These are phyloP conservation scores for Lentinus polychrous DNA, from an alignment of 1,284 basidiomycete genomes.

Conservation along the genomic window DNA sequence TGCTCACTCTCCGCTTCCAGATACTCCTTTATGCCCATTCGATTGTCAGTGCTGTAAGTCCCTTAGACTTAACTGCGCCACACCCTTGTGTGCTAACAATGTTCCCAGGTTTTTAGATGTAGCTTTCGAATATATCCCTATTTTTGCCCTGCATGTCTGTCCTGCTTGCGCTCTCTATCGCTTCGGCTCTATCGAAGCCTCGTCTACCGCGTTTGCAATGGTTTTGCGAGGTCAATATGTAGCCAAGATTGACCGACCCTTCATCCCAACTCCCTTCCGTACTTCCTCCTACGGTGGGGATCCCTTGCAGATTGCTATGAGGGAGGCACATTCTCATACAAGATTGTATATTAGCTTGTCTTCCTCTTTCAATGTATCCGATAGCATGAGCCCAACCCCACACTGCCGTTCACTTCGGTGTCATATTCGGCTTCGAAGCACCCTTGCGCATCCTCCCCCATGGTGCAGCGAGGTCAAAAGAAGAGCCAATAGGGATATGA, in stretches of 20 bases:
- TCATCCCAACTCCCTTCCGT: not conserved
- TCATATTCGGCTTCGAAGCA: conserved; percentile 65
- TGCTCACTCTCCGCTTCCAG: conserved; percentile 16
- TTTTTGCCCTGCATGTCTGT: not conserved
- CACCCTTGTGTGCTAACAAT: not conserved
- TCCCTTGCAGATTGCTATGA: too few relatives aligned
- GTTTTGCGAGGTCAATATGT: conserved; percentile 20
- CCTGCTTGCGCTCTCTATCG: not conserved
- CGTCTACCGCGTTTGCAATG: conserved; percentile 25
- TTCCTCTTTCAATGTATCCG: too few relatives aligned
- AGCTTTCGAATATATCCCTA: not conserved
- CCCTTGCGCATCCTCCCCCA: conserved; percentile 39
- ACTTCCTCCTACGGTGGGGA: too few relatives aligned
- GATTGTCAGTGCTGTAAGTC: conserved; percentile 29
- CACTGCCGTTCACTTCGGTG: too few relatives aligned
- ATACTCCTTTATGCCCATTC: conserved; percentile 28
- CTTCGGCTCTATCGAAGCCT: conserved; percentile 63
- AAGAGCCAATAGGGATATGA: not conserved
- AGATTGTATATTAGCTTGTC: too few relatives aligned
- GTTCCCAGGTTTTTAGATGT: conserved; percentile 41
- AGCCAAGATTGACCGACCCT: conserved; percentile 38
- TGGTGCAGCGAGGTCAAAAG: conserved; percentile 19
- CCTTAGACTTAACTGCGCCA: not conserved
- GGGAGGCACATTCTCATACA: too few relatives aligned
- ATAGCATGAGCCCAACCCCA: too few relatives aligned